Conservation (phyloP, 2,329 filamentous ascomycete species). For the Diaporthe sp. region DNA sequence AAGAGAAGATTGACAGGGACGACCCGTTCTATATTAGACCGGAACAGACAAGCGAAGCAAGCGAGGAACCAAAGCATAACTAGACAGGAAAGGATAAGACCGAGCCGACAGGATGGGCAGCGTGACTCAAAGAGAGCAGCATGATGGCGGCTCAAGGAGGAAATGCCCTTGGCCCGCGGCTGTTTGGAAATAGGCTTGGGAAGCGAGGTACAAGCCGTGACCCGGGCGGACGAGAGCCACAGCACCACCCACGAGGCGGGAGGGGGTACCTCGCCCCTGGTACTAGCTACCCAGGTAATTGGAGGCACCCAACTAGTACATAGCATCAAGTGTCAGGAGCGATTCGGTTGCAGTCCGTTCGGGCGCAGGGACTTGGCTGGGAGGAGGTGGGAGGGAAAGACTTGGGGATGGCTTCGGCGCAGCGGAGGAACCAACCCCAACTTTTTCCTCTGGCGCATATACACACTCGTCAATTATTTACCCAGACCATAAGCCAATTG, state of each 20-base stretch:
- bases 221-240: neutral
- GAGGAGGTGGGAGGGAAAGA: neutral
- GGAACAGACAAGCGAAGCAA: neutral
- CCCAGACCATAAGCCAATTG: conserved; percentile 1
- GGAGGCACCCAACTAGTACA: neutral
- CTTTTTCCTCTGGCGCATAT: neutral
- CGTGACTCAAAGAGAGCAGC: conserved; percentile 20
- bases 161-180: conserved; percentile 35
- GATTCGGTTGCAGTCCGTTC: neutral
- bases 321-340: neutral
- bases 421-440: conserved; percentile 29
- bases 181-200: conserved; percentile 17
- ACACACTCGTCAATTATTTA: neutral
- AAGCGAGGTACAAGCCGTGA: conserved; percentile 21
- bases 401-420: conserved; percentile 32
- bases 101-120: conserved; percentile 6
- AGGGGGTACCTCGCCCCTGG: neutral
- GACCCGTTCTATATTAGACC: conserved; percentile 13
- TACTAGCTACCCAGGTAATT: neutral
- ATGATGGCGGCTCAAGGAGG: conserved; percentile 17
- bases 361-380: conserved; percentile 32
- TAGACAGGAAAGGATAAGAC: conserved; percentile 18
- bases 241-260: neutral
- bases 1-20: conserved; percentile 4
- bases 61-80: conserved; percentile 3